These are phyloP conservation scores for Medicago ruthenica DNA, from an alignment of 306 rosid species.

Conservation along the genomic window DNA sequence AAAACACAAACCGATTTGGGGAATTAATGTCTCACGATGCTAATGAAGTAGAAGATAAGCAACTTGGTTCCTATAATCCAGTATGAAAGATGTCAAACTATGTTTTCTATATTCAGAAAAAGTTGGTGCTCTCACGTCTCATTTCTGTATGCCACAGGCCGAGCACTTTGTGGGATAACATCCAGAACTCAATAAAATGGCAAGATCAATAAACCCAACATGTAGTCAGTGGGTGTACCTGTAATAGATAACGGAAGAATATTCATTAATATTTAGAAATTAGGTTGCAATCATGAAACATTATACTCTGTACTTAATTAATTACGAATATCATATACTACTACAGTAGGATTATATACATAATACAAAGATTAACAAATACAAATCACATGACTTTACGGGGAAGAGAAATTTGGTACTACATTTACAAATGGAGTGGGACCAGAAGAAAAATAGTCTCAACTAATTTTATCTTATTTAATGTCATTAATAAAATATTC, in stretches of 20 bases:
- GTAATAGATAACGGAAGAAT: slow-evolving; percentile 21
- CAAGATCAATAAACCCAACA: slow-evolving; percentile 24
- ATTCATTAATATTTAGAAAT: slow-evolving; percentile 27
- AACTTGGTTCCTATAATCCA: slow-evolving; percentile 35
- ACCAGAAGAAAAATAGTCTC: background rate
- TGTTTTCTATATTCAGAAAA: slow-evolving; percentile 46
- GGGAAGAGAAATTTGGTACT: slow-evolving; percentile 8
- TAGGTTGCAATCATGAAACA: slow-evolving; percentile 14
- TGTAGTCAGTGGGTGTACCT: slow-evolving; percentile 39
- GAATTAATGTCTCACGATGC: slow-evolving; percentile 33
- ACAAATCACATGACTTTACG: background rate
- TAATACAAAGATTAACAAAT: slow-evolving; percentile 7
- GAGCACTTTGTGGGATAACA: slow-evolving; percentile 37
- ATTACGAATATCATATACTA: background rate
- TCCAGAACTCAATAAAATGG: slow-evolving; percentile 30
- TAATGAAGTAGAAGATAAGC: slow-evolving; percentile 32
- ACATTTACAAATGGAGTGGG: background rate
- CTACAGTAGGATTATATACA: background rate
- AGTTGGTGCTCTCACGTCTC: slow-evolving; percentile 23
- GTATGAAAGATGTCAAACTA: slow-evolving; percentile 40
- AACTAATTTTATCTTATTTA: background rate
- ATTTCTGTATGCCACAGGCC: slow-evolving; percentile 26
- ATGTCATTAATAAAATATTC: background rate
- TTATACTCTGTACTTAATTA: background rate
- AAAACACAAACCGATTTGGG: slow-evolving; percentile 36